phyloP scores from a whole-genome alignment of 2,329 filamentous ascomycete species.

The Aspergillus puulaauensis region DNA sequence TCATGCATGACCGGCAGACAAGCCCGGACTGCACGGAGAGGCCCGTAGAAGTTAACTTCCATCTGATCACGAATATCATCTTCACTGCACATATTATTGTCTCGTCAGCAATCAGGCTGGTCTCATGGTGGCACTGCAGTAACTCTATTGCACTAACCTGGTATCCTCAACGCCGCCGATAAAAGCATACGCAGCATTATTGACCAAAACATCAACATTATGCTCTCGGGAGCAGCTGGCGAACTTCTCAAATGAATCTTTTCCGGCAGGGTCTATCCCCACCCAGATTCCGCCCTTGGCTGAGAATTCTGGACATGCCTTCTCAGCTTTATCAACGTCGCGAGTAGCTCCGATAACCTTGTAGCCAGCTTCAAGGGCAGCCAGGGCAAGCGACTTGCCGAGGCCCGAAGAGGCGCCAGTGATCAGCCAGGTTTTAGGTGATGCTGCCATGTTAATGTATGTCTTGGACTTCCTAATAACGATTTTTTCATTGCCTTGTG shows the following conservation, averaged over 20 bases:
- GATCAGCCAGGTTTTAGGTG: constrained; percentile 6
- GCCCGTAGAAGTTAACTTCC: constrained; percentile 14
- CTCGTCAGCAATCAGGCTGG: not conserved
- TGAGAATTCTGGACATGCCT: not conserved
- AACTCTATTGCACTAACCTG: not conserved
- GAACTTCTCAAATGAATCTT: not conserved
- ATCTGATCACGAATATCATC: constrained; percentile 8
- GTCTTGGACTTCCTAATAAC: not conserved
- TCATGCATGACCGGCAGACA: constrained; percentile 1
- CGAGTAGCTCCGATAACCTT: constrained; percentile 8
- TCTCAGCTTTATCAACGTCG: not conserved
- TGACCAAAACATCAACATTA: constrained; percentile 9
- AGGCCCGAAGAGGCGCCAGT: constrained; percentile 13
- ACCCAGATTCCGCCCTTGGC: constrained; percentile 6
- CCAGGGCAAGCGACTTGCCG: constrained; percentile 1
- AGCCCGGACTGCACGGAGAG: constrained; percentile 9
- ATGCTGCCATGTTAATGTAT: not conserved
- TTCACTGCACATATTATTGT: not conserved
- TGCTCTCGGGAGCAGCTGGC: not conserved
- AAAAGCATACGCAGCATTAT: constrained; percentile 12
- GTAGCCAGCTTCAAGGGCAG: constrained; percentile 4
- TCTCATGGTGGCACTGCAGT: not conserved
- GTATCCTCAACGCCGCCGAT: constrained; percentile 10
- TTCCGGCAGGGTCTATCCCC: not conserved
- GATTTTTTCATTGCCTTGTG: not conserved